A percentile compares a stretch with the other conserved stretches of the same genome.
Conservation (phyloP, 148 eudicot genomes). For the Simmondsia chinensis region DNA sequence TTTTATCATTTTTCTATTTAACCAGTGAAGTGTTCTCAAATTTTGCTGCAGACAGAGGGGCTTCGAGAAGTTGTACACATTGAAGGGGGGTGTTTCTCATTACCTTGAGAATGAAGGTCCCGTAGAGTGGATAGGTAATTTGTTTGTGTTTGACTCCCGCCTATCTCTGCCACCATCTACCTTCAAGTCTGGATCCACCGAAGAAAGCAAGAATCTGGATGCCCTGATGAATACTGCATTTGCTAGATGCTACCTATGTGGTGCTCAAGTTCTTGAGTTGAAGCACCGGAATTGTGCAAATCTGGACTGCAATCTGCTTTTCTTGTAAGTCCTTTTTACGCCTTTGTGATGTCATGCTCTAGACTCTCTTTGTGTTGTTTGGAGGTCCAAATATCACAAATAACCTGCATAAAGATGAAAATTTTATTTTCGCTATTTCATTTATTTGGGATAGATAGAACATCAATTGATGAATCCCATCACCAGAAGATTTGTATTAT, state of each 20-base stretch:
- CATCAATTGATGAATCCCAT: no score
- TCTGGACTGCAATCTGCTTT: conserved; percentile 92
- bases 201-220: conserved; percentile 20
- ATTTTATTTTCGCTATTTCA: no score
- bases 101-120: conserved; percentile 81
- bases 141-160: conserved; percentile 88
- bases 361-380: neutral
- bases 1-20: no score
- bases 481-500: no score
- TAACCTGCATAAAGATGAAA: neutral
- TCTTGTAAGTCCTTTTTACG: conserved; percentile 64
- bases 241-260: conserved; percentile 78
- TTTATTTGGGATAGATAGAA: no score
- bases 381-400: neutral
- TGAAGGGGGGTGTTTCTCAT: conserved; percentile 86
- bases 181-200: conserved; percentile 40
- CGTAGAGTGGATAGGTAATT: conserved; percentile 74
- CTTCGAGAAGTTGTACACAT: conserved; percentile 71
- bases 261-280: conserved; percentile 60
- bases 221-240: conserved; percentile 28
- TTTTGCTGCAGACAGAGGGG: conserved; percentile 49
- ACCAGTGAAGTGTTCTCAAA: no score
- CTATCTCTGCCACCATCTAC: conserved; percentile 84
- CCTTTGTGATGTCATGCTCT: no score
- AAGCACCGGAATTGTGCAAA: conserved; percentile 96